Evolutionary conservation across 495 filamentous ascomycete genomes (phyloP), one percentile per base, ranked within the genome.

Genomic region (Parathielavia appendiculata): DNA sequence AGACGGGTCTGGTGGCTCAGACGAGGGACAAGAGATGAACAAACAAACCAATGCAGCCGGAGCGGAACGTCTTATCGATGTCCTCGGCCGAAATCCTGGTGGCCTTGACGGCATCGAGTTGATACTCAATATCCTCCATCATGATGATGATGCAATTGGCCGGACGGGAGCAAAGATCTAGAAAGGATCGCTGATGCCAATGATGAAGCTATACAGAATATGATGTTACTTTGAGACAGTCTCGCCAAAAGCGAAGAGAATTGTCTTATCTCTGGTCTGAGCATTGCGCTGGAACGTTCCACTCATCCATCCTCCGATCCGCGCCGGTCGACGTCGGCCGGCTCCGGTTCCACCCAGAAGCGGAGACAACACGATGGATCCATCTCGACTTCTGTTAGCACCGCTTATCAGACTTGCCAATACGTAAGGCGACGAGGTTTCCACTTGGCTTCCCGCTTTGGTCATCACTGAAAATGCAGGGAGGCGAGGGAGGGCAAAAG

Each of bases 41-140:
- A 7, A 16, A 57, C 80, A 41, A 74, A 89, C 87, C 87, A 58
- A 88, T 89, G 66, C 74, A 81, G 51, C 75, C 82, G 30, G 86
- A 86, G 34, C 78, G 76, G 71, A 95, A 91, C 43, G 86, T 86
- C 52, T 76, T 68, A 70, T 91, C 85, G 61, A 91, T 92, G 39
- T 86, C 74, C 20, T 77, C 76, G 41, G 81, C 63, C 56, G 80
- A 70, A 53, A 87, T 67, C 8, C 60, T 62, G 12, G 77, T 79
- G 17, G 71, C 76, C 60, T 71, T 61, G 57, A 82, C 73, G 53
- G 73, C 62, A 36, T 79, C 75, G 1, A 81, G 60, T 54, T 76
- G 69, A 61, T 82, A 82, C 40, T 63, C 70, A 52, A 66, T 67
- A 19, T 74, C 73, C 20, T 69, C 68, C 57, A 66, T 64, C 48